Conservation (phyloP, 1,284 basidiomycete genomes). For the Heterobasidion occidentale region DNA sequence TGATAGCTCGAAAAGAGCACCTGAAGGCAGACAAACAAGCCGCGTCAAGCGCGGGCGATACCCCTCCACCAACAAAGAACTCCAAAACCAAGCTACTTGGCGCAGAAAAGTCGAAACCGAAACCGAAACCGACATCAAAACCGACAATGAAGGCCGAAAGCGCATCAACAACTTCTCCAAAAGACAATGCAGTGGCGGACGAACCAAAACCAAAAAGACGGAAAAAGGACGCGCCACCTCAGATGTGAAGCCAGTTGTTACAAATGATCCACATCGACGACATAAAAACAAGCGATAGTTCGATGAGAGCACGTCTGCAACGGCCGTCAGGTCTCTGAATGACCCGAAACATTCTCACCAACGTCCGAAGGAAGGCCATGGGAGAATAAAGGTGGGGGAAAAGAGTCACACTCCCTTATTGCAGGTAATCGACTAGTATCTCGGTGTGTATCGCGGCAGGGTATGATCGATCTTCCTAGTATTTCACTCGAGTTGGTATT, state of each 20-base stretch:
- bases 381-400: background rate
- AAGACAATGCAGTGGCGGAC: background rate
- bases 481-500: too few relatives aligned
- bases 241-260: background rate
- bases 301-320: background rate
- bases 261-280: too few relatives aligned
- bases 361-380: too few relatives aligned
- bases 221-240: background rate
- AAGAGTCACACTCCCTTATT: constrained; percentile 1
- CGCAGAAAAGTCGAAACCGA: background rate
- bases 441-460: background rate
- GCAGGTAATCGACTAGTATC: background rate
- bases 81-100: background rate
- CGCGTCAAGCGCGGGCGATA: background rate
- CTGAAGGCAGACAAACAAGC: constrained; percentile 5
- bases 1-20: constrained; percentile 14
- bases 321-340: too few relatives aligned
- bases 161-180: background rate
- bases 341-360: too few relatives aligned
- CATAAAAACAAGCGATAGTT: background rate
- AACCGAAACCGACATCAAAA: background rate
- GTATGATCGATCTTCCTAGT: too few relatives aligned
- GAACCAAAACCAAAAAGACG: too few relatives aligned
- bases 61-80: background rate
- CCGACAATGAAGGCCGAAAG: too few relatives aligned